Conservation (phyloP, 169 alveolate species). For the Eimeria tenella region DNA sequence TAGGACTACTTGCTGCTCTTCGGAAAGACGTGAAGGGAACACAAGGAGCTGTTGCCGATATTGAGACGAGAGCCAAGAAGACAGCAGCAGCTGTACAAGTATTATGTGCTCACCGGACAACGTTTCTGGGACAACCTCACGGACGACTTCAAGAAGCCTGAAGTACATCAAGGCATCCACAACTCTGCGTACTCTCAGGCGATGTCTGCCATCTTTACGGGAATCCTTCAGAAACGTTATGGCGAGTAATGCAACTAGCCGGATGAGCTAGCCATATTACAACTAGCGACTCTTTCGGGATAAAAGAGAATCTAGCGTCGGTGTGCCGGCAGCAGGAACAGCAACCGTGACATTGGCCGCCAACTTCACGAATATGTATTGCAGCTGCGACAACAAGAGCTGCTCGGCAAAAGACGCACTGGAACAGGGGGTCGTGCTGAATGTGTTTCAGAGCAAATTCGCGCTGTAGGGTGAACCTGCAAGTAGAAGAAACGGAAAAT, state of each 20-base stretch:
- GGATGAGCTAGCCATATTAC: no score
- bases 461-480: slow-evolving; percentile 80
- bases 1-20: no score
- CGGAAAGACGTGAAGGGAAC: no score
- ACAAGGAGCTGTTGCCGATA: not conserved
- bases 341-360: no score
- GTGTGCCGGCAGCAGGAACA: no score
- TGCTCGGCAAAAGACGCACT: slow-evolving; percentile 1
- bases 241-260: no score
- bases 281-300: no score
- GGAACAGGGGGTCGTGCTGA: slow-evolving; percentile 91
- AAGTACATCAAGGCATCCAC: slow-evolving; percentile 82
- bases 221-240: no score
- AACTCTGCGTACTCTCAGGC: no score
- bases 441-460: slow-evolving; percentile 92
- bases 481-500: not conserved
- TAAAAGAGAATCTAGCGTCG: no score
- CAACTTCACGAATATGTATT: no score
- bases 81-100: not conserved
- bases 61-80: not conserved
- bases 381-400: not conserved
- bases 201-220: no score
- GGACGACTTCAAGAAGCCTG: slow-evolving; percentile 89
- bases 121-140: slow-evolving; percentile 90
- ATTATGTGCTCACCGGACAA: slow-evolving; percentile 68